Base-by-base conservation (phyloP, 2,329 filamentous ascomycete species). In the Calonectria honghensis region DNA sequence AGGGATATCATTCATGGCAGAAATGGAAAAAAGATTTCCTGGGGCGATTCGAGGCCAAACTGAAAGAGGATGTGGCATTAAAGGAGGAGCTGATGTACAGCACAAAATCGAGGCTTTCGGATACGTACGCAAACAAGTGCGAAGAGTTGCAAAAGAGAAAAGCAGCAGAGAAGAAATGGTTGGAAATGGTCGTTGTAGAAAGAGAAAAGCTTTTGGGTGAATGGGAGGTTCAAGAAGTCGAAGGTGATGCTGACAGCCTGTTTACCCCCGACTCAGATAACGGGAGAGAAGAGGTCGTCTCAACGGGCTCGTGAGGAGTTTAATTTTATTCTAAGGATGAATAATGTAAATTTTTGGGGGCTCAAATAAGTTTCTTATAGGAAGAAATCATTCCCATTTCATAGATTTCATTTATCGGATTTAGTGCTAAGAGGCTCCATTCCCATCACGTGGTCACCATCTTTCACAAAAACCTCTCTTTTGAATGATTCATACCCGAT, bases 161-260 rank as follows among this genome's bases (percentile, higher is more conserved):
- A 63, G 77, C 76, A 9, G 88, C 87, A 0, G 89, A 91, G 83
- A 81, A 84, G 72, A 84, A 81, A 71, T 92, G 90, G 90, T 80
- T 87, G 31, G 82, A 83, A 45, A 84, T 85, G 52, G 86, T 90
- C 4, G 75, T 86, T 6, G 80, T 84, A 7, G 89, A 90, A 80
- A 85, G 89, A 14, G 80, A 78, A 37, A 83, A 81, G 48, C 79
- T 90, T 76, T 81, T 91, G 61, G 81, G 73, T 9, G 86, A 85
- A 37, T 81, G 85, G 79, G 85, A 89, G 79, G 69, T 77, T 18
- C 81, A 85, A 3, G 89, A 90, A 82, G 81, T 88, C 52, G 85
- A 89, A 68, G 84, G 81, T 3, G 84, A 85, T 66, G 82, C 83
- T 6, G 84, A 85, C 61, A 84, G 80, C 45, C 68, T 85, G 48